Conservation (phyloP, 352 stramenopile genomes). For the Pythium inflatum region DNA sequence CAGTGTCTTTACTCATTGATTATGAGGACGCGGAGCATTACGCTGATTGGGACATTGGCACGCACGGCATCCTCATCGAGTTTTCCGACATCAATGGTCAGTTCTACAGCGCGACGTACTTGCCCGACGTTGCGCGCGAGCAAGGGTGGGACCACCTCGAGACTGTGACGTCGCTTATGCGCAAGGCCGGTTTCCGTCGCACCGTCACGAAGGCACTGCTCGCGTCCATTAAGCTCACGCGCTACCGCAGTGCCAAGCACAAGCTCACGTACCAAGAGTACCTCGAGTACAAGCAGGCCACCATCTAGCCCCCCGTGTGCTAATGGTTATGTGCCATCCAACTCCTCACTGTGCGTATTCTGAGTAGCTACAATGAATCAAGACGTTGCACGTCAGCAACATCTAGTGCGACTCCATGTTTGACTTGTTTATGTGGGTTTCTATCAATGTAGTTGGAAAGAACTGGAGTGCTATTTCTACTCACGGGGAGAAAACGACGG, state of each 20-base stretch:
- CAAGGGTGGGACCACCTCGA: conserved; percentile 76
- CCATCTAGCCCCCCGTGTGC: neutral
- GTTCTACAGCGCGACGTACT: conserved; percentile 75
- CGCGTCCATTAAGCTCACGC: conserved; percentile 67
- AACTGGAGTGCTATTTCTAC: neutral
- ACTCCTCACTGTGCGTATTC: neutral
- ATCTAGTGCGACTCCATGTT: neutral
- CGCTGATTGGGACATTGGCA: conserved; percentile 83
- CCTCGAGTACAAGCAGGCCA: conserved; percentile 56
- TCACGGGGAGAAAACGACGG: conserved; percentile 5
- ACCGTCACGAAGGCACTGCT: conserved; percentile 62
- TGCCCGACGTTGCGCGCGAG: conserved; percentile 77
- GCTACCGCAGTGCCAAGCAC: conserved; percentile 83
- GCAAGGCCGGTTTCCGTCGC: conserved; percentile 74
- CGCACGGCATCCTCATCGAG: conserved; percentile 83
- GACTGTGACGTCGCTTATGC: conserved; percentile 77
- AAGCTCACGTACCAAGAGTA: conserved; percentile 85
- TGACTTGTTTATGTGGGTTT: conserved; percentile 1
- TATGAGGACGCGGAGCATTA: conserved; percentile 77
- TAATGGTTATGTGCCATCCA: neutral
- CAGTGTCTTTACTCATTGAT: conserved; percentile 82
- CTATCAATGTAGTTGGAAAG: conserved; percentile 5
- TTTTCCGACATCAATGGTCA: conserved; percentile 57
- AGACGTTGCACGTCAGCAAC: too few species aligned
- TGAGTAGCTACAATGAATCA: neutral